Base-by-base conservation (phyloP, 2,329 filamentous ascomycete species). In the Phialemoniopsis sp. region DNA sequence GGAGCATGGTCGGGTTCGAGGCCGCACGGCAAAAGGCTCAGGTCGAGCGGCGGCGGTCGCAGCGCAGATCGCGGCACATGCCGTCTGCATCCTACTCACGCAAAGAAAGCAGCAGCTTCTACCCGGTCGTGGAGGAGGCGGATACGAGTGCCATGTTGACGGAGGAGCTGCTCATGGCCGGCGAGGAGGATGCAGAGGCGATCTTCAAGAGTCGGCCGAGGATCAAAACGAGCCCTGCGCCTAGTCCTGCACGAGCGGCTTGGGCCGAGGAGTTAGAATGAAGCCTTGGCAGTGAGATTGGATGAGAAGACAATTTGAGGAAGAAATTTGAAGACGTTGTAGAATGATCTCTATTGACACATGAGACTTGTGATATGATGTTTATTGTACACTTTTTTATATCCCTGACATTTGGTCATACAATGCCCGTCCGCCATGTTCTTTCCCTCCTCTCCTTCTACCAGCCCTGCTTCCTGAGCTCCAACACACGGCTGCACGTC, bases 201-300 rank as follows among this genome's bases (percentile, higher is more conserved):
- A 83, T 95, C 2, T 96, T 96, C 58, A 87, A 83, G 63, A 90
- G 87, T 46, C 66, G 90, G 47, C 90, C 90, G 0, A 85, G 82
- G 59, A 80, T 96, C 48, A 82, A 83, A 47, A 78, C 78, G 10
- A 95, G 89, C 57, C 89, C 89, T 2, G 58, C 80, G 3, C 65
- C 68, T 8, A 76, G 68, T 40, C 75, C 75, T 3, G 62, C 56
- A 6, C 64, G 58, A 42, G 42, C 32, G 9, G 36, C 28, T 21
- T 52, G 49, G 46, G 50, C 6, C 21, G 21, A 26, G 6, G 21
- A 26, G 21, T 26, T 10, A 26, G 21, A 26, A 26, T 26, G 10
- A 26, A 30, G n/a, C n/a, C n/a, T n/a, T n/a, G n/a, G n/a, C n/a
- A n/a, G n/a, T n/a, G n/a, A n/a, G n/a, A n/a, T n/a, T n/a, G n/a